Evolutionary conservation across 257 asterid genomes (phyloP).

Genomic region (Craterostigma plantagineum): DNA sequence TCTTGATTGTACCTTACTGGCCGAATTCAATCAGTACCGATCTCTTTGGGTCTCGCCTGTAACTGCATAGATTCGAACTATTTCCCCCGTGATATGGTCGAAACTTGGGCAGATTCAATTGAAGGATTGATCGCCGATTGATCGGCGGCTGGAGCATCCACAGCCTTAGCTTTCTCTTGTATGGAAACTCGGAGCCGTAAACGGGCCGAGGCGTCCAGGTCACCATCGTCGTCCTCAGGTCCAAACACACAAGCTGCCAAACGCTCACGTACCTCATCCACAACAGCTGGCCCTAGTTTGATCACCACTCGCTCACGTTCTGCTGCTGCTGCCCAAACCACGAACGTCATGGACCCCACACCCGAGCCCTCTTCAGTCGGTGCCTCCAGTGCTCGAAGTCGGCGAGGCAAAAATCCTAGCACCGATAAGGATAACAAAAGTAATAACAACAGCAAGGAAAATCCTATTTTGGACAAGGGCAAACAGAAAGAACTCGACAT

Average conservation of each 20-base stretch:
- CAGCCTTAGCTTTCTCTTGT: conserved; percentile 55
- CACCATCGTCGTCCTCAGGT: conserved; percentile 88
- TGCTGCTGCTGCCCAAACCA: conserved; percentile 17
- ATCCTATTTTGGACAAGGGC: conserved; percentile 54
- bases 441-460: conserved; percentile 15
- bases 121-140: conserved; percentile 65
- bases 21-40: too few species aligned
- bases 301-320: conserved; percentile 57
- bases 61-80: too few species aligned
- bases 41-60: too few species aligned
- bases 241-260: conserved; percentile 71
- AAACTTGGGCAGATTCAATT: conserved; percentile 10
- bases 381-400: conserved; percentile 62
- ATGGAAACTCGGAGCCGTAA: conserved; percentile 99
- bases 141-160: conserved; percentile 63
- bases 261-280: conserved; percentile 57
- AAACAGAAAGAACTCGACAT: conserved; percentile 72
- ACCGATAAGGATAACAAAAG: conserved; percentile 13
- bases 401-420: conserved; percentile 59
- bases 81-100: too few species aligned
- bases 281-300: conserved; percentile 20
- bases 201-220: conserved; percentile 99
- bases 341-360: conserved; percentile 42
- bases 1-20: too few species aligned
- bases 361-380: conserved; percentile 66